Conservation (phyloP, 2,329 filamentous ascomycete genomes). For the Coleophoma cylindrospora region DNA sequence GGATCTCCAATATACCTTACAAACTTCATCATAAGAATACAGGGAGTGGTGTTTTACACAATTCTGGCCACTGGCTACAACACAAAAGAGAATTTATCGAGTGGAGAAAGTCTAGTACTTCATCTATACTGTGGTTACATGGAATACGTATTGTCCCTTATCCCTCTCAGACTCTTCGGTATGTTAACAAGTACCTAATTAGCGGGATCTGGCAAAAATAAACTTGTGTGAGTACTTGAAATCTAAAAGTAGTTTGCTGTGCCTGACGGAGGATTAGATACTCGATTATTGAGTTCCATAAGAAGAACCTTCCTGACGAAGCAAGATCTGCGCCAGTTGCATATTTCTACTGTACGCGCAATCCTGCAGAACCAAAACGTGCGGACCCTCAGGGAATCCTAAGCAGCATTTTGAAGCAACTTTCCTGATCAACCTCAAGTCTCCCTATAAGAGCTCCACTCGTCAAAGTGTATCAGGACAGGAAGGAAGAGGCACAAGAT, state of each 20-base stretch:
- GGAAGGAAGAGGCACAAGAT: too few species aligned
- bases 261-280: too few species aligned
- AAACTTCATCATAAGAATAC: not conserved
- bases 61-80: conserved; percentile 12
- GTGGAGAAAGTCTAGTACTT: conserved; percentile 22
- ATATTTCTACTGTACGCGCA: conserved; percentile 25
- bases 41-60: not conserved
- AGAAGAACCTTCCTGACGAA: not conserved
- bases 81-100: conserved; percentile 12
- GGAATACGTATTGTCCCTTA: conserved; percentile 11
- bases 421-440: conserved; percentile 4
- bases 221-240: conserved; percentile 15
- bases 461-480: too few species aligned
- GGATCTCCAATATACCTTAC: not conserved
- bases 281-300: conserved; percentile 1
- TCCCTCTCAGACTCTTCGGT: too few species aligned
- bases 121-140: conserved; percentile 26
- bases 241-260: too few species aligned
- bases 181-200: too few species aligned
- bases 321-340: conserved; percentile 2
- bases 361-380: conserved; percentile 16
- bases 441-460: too few species aligned
- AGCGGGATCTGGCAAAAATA: conserved; percentile 24
- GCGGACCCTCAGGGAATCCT: conserved; percentile 16
- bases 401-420: conserved; percentile 16